Conservation (phyloP, 768 basidiomycete genomes). For the Lactifluus piperatus region DNA sequence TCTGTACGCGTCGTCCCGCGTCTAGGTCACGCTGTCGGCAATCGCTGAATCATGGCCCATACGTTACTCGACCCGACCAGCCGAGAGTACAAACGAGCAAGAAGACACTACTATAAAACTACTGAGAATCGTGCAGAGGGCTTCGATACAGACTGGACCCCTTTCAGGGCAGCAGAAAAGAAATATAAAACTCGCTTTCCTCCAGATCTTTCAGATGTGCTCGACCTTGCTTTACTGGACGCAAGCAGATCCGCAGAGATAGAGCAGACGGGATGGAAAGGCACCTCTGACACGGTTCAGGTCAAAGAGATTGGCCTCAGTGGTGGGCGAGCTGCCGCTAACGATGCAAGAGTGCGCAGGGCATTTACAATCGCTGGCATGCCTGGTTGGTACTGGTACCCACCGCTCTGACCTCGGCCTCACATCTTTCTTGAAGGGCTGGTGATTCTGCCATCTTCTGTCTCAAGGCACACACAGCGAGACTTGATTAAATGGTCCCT, state of each 20-base stretch:
- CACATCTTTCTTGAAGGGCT: conserved; percentile 48
- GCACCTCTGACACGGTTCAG: conserved; percentile 32
- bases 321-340: not conserved
- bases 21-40: too few species aligned
- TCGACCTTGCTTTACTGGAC: conserved; percentile 55
- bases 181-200: conserved; percentile 72
- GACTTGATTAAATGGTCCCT: conserved; percentile 67
- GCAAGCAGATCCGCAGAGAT: conserved; percentile 34
- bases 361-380: conserved; percentile 44
- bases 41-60: not conserved
- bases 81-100: conserved; percentile 50
- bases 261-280: conserved; percentile 39
- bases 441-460: conserved; percentile 70
- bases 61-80: conserved; percentile 36
- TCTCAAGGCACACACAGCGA: conserved; percentile 55
- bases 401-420: not conserved
- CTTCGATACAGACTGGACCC: conserved; percentile 52
- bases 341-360: conserved; percentile 16
- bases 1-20: too few species aligned
- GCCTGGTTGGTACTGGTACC: conserved; percentile 30
- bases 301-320: conserved; percentile 28
- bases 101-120: conserved; percentile 48
- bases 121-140: conserved; percentile 43
- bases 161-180: conserved; percentile 74
- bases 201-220: conserved; percentile 57